Evolutionary conservation across 2,329 filamentous ascomycete species (phyloP).

Genomic region (Coniosporium tulheliwenetii): DNA sequence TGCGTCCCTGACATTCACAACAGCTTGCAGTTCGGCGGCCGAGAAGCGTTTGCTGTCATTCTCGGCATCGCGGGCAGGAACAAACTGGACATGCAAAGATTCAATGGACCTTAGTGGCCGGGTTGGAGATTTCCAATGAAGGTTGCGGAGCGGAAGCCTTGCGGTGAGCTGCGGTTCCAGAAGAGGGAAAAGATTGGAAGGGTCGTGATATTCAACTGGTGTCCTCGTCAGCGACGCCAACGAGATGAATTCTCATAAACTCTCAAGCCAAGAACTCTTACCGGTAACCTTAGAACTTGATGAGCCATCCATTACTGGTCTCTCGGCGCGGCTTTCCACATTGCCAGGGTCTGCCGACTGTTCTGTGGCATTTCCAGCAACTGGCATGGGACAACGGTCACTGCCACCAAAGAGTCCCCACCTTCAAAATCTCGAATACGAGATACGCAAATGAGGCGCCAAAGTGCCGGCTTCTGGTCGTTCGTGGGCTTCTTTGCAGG

Average conservation of each 20-base stretch:
- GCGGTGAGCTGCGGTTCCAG: conserved; percentile 62
- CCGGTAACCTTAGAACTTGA: conserved; percentile 36
- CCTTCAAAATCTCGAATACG: too few relatives aligned
- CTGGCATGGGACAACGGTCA: too few relatives aligned
- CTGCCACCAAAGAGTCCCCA: too few relatives aligned
- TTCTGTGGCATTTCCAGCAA: too few relatives aligned
- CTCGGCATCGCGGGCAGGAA: conserved; percentile 30
- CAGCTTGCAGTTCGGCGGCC: neutral
- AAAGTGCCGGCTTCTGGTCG: too few relatives aligned
- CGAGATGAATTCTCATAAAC: neutral
- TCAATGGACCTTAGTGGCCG: conserved; percentile 87
- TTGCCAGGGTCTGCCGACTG: too few relatives aligned
- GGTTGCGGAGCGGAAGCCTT: conserved; percentile 71
- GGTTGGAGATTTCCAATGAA: conserved; percentile 93
- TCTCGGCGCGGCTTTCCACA: neutral
- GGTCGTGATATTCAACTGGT: conserved; percentile 90
- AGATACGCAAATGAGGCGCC: too few relatives aligned
- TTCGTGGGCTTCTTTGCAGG: too few relatives aligned
- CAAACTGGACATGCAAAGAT: conserved; percentile 76
- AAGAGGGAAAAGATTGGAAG: conserved; percentile 72
- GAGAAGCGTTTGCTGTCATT: neutral
- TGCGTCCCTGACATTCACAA: neutral
- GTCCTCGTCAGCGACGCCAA: conserved; percentile 1
- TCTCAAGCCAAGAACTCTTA: conserved; percentile 10
- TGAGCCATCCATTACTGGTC: conserved; percentile 18